These are phyloP conservation scores for Hymenotorrendiella dingleyae DNA, from an alignment of 2,329 filamentous ascomycete genomes.

Conservation along the genomic window DNA sequence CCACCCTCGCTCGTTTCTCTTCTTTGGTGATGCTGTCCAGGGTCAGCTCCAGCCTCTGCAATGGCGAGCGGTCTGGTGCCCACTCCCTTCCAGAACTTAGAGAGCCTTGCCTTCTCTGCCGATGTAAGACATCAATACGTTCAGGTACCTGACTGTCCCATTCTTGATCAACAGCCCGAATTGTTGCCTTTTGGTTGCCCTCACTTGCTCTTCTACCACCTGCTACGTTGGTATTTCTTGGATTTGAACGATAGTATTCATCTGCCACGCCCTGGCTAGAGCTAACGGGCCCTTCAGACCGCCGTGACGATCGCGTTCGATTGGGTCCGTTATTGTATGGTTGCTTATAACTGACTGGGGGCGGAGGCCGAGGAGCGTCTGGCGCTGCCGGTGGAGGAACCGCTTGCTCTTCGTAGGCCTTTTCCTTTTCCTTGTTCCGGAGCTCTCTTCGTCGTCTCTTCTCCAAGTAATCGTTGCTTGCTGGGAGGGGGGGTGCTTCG, in stretches of 20 bases:
- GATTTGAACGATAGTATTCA: slow-evolving; percentile 19
- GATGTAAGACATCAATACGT: slow-evolving; percentile 11
- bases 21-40: slow-evolving; percentile 92
- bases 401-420: slow-evolving; percentile 31
- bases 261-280: slow-evolving; percentile 15
- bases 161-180: slow-evolving; percentile 12
- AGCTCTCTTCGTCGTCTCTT: slow-evolving; percentile 39
- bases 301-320: slow-evolving; percentile 26
- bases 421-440: slow-evolving; percentile 39
- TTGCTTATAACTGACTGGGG: slow-evolving; percentile 51
- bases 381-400: slow-evolving; percentile 51
- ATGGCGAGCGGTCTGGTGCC: slow-evolving; percentile 78
- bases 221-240: slow-evolving; percentile 7
- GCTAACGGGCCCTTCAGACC: slow-evolving; percentile 25
- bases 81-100: slow-evolving; percentile 45
- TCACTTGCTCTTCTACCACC: slow-evolving; percentile 5
- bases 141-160: slow-evolving; percentile 14
- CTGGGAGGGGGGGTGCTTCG: slow-evolving; percentile 28
- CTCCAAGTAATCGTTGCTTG: slow-evolving; percentile 38
- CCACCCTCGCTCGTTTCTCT: slow-evolving; percentile 79
- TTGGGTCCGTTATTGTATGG: slow-evolving; percentile 35
- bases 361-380: slow-evolving; percentile 51
- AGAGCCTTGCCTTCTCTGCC: slow-evolving; percentile 33
- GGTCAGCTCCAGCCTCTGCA: slow-evolving; percentile 89
- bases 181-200: slow-evolving; percentile 20